Evolutionary conservation across 2,329 filamentous ascomycete species (phyloP).

Genomic region (Zymoseptoria brevis): DNA sequence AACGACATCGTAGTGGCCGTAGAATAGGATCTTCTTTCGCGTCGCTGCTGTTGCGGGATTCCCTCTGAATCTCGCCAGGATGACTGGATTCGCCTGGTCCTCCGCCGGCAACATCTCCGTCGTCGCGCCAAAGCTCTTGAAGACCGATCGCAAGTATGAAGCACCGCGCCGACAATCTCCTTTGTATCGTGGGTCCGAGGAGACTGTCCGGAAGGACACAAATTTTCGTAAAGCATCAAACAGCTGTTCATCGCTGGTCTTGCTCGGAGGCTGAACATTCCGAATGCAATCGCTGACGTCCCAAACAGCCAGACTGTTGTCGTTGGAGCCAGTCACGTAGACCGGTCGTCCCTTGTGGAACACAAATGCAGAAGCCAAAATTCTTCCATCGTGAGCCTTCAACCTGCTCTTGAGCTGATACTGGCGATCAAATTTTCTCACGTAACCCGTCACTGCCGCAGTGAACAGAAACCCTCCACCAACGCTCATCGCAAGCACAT

Average conservation of each 20-base stretch:
- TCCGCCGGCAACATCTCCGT: constrained; percentile 84
- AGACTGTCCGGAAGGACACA: constrained; percentile 85
- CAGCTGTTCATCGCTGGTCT: constrained; percentile 57
- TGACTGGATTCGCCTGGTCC: constrained; percentile 77
- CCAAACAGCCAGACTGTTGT: constrained; percentile 85
- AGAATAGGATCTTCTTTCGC: constrained; percentile 86
- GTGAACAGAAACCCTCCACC: constrained; percentile 80
- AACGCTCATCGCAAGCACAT: constrained; percentile 81
- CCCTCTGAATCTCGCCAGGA: constrained; percentile 78
- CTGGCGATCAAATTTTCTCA: constrained; percentile 66
- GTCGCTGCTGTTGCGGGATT: constrained; percentile 57
- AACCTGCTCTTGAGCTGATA: constrained; percentile 73
- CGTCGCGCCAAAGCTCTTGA: constrained; percentile 82
- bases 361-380: constrained; percentile 74
- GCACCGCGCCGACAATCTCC: constrained; percentile 90
- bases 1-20: constrained; percentile 97
- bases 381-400: constrained; percentile 78
- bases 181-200: constrained; percentile 74
- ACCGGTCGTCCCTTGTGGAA: constrained; percentile 64
- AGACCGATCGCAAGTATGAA: constrained; percentile 79
- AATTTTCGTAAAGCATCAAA: constrained; percentile 65
- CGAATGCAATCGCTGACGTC: constrained; percentile 55
- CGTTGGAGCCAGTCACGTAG: constrained; percentile 92
- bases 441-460: constrained; percentile 76
- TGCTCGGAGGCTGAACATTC: constrained; percentile 37